Evolutionary conservation across 495 filamentous ascomycete species (phyloP), one percentile per base, ranked within the genome.

Genomic region (Chaetomium cochliodes): DNA sequence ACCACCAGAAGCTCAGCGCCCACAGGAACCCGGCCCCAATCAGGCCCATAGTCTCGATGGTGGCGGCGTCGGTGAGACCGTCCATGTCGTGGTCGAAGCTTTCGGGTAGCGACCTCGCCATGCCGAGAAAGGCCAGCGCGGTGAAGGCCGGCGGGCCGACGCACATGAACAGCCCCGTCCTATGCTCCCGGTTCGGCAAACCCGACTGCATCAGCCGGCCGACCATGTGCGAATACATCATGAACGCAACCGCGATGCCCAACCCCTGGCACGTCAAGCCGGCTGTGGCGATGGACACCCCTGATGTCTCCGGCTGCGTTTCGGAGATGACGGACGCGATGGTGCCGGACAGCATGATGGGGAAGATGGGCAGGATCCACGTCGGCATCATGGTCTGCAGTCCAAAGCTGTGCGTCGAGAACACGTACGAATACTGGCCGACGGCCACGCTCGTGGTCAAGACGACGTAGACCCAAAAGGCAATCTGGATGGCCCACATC

Each of bases 1-100:
- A 91, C 81, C 90, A 91, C 88, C 88, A 91, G 50, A 91, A 79
- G 41, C 82, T 86, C n/a, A 91, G 73, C 0, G 84, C 82, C 89
- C 89, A 92, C n/a, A 92, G 77, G 60, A 89, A 90, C 4, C 87
- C 83, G 1, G 81, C 87, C 3, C 78, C 71, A 0, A 82, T 71
- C 13, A 87, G 67, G 0, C 85, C 85, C 58, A 88, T 66, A 4
- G 85, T 77, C 30, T 78, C 73, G 23, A 89, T 70, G 16, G 65
- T 54, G 25, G 22, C 42, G 4, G 65, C 41, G 33, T 76, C 73
- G 16, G 71, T 16, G 13, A 74, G 12, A 7, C 73, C 72, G 57
- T 76, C 72, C 66, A 70, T 66, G 62, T 76, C 70, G 12, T 58
- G 42, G 20, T 74, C 73, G 37, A 76, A 76, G 28, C 81, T 71